A percentile compares a stretch with the other conserved stretches of the same genome.
Conservation (phyloP, 352 stramenopile species). For the Peronospora destructor region DNA sequence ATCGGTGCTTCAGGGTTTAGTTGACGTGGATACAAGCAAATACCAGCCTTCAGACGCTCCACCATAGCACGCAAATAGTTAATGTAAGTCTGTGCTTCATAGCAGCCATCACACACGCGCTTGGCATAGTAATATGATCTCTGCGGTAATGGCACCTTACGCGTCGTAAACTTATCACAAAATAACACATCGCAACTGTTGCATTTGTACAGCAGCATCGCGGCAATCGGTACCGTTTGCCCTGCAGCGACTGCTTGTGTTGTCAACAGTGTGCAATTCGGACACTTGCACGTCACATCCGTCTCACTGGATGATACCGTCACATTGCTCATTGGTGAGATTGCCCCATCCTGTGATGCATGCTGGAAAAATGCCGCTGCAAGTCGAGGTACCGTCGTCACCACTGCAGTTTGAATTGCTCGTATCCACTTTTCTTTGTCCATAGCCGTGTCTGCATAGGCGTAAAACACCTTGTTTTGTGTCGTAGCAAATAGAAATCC, state of each 20-base stretch:
- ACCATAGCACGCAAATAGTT: conserved; percentile 83
- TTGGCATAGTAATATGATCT: conserved; percentile 78
- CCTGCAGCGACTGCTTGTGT: conserved; percentile 24
- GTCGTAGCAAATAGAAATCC: conserved; percentile 85
- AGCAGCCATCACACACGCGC: conserved; percentile 80
- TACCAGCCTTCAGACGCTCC: conserved; percentile 77
- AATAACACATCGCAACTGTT: conserved; percentile 73
- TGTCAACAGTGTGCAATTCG: conserved; percentile 40
- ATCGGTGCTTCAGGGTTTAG: conserved; percentile 78
- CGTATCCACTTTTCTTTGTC: conserved; percentile 88
- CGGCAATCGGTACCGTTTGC: conserved; percentile 21
- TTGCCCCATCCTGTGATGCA: conserved; percentile 32
- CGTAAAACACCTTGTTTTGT: conserved; percentile 87
- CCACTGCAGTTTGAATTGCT: conserved; percentile 79
- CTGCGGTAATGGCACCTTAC: conserved; percentile 76
- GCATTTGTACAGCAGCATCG: conserved; percentile 72
- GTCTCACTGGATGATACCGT: conserved; percentile 43
- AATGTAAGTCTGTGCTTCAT: conserved; percentile 78
- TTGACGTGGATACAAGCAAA: conserved; percentile 82
- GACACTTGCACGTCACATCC: conserved; percentile 64
- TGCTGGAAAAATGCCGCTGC: conserved; percentile 47
- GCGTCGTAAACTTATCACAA: conserved; percentile 75
- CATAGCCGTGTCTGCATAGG: conserved; percentile 82
- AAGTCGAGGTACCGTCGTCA: conserved; percentile 70
- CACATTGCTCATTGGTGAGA: conserved; percentile 48